phyloP scores from a whole-genome alignment of 768 basidiomycete species.

The Amanita molliuscula region DNA sequence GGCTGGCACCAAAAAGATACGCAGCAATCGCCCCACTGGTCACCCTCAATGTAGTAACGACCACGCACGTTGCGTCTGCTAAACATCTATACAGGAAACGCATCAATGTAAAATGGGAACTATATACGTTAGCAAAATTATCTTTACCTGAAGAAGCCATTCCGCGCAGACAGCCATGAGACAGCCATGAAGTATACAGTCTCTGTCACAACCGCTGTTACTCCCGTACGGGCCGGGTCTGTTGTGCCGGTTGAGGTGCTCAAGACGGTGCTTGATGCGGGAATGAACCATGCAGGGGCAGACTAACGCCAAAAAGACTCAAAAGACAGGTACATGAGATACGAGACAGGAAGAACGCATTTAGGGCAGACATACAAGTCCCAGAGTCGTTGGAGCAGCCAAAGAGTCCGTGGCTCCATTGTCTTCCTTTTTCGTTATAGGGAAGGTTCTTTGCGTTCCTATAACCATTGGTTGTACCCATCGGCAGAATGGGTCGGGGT shows the following conservation, averaged over 20 bases:
- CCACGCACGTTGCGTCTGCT: constrained; percentile 27
- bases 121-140: neutral
- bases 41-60: constrained; percentile 38
- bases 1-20: constrained; percentile 9
- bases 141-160: constrained; percentile 30
- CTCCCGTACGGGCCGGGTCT: constrained; percentile 26
- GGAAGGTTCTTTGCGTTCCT: too few relatives aligned
- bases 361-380: neutral
- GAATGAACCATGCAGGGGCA: constrained; percentile 33
- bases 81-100: constrained; percentile 14
- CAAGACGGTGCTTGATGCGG: constrained; percentile 28
- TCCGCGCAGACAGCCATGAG: constrained; percentile 20
- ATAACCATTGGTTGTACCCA: too few relatives aligned
- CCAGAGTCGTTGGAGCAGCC: too few relatives aligned
- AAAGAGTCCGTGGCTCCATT: too few relatives aligned
- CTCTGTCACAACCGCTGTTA: constrained; percentile 17
- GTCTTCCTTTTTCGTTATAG: too few relatives aligned
- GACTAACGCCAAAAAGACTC: constrained; percentile 27
- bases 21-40: constrained; percentile 28
- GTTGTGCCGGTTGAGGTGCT: constrained; percentile 25
- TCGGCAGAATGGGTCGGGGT: too few relatives aligned
- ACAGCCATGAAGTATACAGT: constrained; percentile 27
- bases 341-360: too few relatives aligned
- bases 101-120: neutral
- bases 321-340: neutral